Base-by-base conservation (phyloP, 2,329 filamentous ascomycete genomes). In the Colletotrichum cordylinicola region DNA sequence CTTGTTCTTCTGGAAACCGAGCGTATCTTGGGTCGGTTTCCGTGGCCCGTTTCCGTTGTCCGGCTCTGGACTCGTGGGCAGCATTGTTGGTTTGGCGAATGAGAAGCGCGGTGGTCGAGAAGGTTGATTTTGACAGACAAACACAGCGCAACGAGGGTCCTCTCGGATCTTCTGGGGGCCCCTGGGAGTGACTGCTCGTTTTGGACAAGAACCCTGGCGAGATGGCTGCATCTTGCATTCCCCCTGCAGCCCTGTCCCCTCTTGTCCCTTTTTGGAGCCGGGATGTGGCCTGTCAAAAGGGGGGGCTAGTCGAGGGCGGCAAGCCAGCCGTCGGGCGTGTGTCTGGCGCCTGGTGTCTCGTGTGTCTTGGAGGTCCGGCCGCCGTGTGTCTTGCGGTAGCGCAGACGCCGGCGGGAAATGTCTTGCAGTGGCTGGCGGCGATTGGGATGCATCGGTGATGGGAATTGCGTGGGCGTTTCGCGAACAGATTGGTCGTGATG, bases 221-320 rank as follows among this genome's bases (percentile, higher is more conserved):
- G 33, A 27, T 62, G 69, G 62, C 33, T 72, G 73, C 73, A 72
- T 75, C 55, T 67, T 72, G 73, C 64, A 73, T 75, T 37, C 24
- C 69, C 69, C 73, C 69, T 72, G 73, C 73, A 75, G 73, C 62
- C 69, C 69, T 64, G 69, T 68, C 62, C 43, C 15, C 39, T 68
- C 62, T 37, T 68, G 56, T 62, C 55, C 62, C 69, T 13, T 37
- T 62, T 67, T 21, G 29, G 6, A 55, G 10, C 61, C 61, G 65
- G 43, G 72, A 70, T 35, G 29, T 66, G 37, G 56, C 56, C 73
- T 48, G 69, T 58, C 56, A 29, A 24, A 62, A 69, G 33, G 56
- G 31, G 58, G 31, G 24, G 29, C 21, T 72, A 56, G 43, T 64
- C 70, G 8, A 70, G 24, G 55, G 39, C 56, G 70, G 56, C 35